Conservation (phyloP, 2,329 filamentous ascomycete species). For the Stemphylium beticola region DNA sequence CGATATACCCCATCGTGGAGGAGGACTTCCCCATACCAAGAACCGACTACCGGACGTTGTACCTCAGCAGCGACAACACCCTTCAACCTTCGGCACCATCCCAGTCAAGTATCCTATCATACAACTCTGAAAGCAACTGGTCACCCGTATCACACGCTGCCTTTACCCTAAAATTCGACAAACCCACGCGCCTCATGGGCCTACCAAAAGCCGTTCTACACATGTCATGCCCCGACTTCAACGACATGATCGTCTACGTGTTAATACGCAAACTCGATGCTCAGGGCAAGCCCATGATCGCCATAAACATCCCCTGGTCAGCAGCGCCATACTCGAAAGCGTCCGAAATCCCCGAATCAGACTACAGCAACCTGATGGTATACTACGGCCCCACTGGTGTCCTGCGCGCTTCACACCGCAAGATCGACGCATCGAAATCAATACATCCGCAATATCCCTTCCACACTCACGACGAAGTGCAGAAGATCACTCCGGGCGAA, state of each 20-base stretch:
- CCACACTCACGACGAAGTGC: constrained; percentile 50
- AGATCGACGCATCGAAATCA: constrained; percentile 9
- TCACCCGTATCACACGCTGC: constrained; percentile 1
- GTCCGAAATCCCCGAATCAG: constrained; percentile 14
- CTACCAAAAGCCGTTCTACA: constrained; percentile 56
- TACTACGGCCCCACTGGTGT: constrained; percentile 18
- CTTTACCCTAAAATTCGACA: constrained; percentile 52
- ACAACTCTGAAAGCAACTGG: constrained; percentile 12
- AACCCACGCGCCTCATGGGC: constrained; percentile 53
- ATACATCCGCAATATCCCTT: constrained; percentile 31
- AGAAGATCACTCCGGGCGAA: constrained; percentile 48
- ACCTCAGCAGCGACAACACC: constrained; percentile 8
- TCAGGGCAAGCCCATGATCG: constrained; percentile 49
- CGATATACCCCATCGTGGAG: constrained; percentile 20
- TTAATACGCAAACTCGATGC: constrained; percentile 26
- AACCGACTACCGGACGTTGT: constrained; percentile 22
- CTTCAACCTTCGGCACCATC: neutral
- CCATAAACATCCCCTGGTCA: constrained; percentile 52
- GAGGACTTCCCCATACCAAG: constrained; percentile 23
- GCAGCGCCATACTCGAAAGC: constrained; percentile 7
- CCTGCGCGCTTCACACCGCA: constrained; percentile 22
- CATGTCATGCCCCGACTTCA: constrained; percentile 51
- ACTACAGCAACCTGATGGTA: constrained; percentile 10
- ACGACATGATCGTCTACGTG: constrained; percentile 50
- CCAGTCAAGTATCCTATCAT: neutral